Percentiles rank a stretch among this genome's conserved stretches.
Evolutionary conservation across 176 grass and related monocot genomes (phyloP).

Genomic region (Musa troglodytarum): DNA sequence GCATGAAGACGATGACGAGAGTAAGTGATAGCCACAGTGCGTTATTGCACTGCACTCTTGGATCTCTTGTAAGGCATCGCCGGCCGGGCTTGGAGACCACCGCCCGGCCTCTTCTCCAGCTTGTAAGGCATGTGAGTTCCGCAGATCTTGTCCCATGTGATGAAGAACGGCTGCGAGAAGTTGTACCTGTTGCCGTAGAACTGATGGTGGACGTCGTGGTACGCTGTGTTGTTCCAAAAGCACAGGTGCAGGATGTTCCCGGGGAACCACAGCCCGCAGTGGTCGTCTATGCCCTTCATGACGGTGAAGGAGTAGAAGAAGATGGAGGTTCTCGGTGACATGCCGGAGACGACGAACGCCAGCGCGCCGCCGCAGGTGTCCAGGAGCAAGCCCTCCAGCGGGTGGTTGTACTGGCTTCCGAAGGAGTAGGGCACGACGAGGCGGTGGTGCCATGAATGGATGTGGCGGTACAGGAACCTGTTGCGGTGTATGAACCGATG

Average conservation of each 20-base stretch:
- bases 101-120: not conserved
- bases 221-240: not conserved
- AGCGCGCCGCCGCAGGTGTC: conserved; percentile 73
- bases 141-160: not conserved
- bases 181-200: not conserved
- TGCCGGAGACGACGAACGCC: conserved; percentile 65
- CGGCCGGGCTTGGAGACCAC: not conserved
- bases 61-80: no score
- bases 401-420: conserved; percentile 85
- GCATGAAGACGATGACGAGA: no score
- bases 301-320: not conserved
- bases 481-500: conserved; percentile 88
- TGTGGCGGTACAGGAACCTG: conserved; percentile 72
- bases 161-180: conserved; percentile 1
- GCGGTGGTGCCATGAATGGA: conserved; percentile 77
- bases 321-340: conserved; percentile 27
- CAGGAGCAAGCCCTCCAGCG: conserved; percentile 72
- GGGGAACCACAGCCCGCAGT: not conserved
- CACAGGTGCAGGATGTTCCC: not conserved
- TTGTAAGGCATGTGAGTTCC: not conserved
- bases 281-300: not conserved
- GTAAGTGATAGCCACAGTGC: no score
- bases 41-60: no score
- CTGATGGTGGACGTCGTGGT: conserved; percentile 1
- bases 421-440: conserved; percentile 78